Evolutionary conservation across 176 grass and related monocot genomes (phyloP).

Genomic region (Musa troglodytarum): DNA sequence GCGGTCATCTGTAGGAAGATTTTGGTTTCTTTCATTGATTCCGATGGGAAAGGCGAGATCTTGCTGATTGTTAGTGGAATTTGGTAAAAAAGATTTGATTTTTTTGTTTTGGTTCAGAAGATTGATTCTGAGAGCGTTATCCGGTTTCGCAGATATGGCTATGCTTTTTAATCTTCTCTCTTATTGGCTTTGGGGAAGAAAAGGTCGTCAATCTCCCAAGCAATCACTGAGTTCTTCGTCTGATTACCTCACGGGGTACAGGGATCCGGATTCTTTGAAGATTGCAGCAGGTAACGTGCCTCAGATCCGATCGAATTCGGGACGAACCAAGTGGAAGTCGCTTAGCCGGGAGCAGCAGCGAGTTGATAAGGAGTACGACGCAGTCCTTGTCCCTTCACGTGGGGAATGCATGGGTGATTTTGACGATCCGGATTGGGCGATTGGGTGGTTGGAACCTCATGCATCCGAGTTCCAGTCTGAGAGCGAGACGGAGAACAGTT

Average conservation of each 20-base stretch:
- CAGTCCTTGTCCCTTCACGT: conserved; percentile 8
- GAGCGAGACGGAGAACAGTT: conserved; percentile 6
- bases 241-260: background rate
- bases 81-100: background rate
- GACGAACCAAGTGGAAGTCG: conserved; percentile 5
- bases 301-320: background rate
- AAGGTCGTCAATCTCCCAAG: background rate
- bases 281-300: background rate
- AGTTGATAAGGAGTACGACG: conserved; percentile 11
- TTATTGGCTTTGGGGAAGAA: conserved; percentile 22
- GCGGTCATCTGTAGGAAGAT: no score
- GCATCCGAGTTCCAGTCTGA: background rate
- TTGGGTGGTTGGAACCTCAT: conserved; percentile 17
- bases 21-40: no score
- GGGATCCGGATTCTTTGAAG: background rate
- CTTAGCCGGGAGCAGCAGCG: conserved; percentile 10
- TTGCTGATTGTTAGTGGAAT: background rate
- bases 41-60: no score
- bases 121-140: background rate
- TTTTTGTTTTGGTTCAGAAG: background rate
- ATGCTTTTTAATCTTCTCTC: conserved; percentile 10
- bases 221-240: background rate
- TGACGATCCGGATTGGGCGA: conserved; percentile 8
- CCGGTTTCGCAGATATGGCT: background rate
- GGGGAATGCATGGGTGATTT: conserved; percentile 12